Conservation (phyloP, 331 rosid species). For the Stylosanthes scabra region DNA sequence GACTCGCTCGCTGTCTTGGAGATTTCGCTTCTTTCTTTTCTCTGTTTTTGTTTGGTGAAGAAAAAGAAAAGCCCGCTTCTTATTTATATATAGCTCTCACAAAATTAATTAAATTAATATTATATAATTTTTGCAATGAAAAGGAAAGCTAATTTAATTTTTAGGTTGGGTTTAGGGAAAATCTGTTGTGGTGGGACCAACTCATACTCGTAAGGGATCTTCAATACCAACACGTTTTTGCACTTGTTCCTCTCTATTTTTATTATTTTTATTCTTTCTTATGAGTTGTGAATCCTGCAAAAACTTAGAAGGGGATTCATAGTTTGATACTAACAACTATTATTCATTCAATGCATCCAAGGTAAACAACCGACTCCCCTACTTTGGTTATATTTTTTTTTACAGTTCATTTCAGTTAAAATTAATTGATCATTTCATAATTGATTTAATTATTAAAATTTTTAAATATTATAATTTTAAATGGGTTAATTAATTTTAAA, state of each 20-base stretch:
- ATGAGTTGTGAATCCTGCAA: no score
- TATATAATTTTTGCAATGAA: background rate
- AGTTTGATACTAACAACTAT: background rate
- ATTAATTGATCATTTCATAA: no score
- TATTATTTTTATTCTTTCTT: background rate
- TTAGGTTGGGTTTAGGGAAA: conserved; percentile 39
- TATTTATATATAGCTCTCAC: conserved; percentile 7
- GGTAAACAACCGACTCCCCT: background rate
- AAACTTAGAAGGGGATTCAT: background rate
- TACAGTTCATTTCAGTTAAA: no score
- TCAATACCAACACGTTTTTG: conserved; percentile 79
- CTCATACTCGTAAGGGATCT: conserved; percentile 28
- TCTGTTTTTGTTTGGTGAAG: no score
- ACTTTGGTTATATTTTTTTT: background rate
- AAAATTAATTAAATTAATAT: conserved; percentile 5
- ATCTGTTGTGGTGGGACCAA: conserved; percentile 49
- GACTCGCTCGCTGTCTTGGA: conserved; percentile 52
- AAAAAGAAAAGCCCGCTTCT: background rate
- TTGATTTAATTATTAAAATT: no score
- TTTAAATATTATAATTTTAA: no score
- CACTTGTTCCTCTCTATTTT: conserved; percentile 23
- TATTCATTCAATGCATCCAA: background rate
- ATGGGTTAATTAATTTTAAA: no score
- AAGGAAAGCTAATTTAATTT: conserved; percentile 15
- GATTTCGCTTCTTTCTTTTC: conserved; percentile 44